Base-by-base conservation (phyloP, 2,329 filamentous ascomycete genomes). In the Spiromastix sp. region DNA sequence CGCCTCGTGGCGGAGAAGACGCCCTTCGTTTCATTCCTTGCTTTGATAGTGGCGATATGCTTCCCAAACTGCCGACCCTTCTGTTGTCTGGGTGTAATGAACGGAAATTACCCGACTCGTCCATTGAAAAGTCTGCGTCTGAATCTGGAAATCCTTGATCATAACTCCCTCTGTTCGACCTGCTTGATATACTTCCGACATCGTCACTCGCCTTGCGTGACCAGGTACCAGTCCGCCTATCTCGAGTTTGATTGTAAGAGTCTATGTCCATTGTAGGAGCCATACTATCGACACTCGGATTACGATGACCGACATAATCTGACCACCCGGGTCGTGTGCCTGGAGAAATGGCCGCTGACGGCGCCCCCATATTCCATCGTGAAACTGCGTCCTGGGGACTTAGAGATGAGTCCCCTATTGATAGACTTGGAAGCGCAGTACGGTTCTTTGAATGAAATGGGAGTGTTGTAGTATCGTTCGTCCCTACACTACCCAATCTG, bases 1-100 rank as follows among this genome's bases (percentile, higher is more conserved):
- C 65, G 47, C 78, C 74, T 38, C 69, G 65, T 25, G 75, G 76
- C 13, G 77, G 74, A 36, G 74, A 78, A 10, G 74, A 77, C 41
- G 77, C 77, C 39, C 76, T 68, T 50, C 77, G 66, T 55, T 81
- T 81, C 46, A 72, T 70, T 32, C 75, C 74, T 36, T 68, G 64
- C 47, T 64, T 69, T 16, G 64, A 60, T 34, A 40, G 26, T 11
- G 46, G 40, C 32, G 47, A 48, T 26, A 49, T 37, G 18, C 46
- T 41, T 24, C 60, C 57, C 8, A 55, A 34, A 34, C 56, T 56
- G 6, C 56, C 55, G 8, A 57, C 52, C 11, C 57, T 57, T 11
- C 56, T 54, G 37, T 63, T 60, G n/a, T 55, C 52, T 30, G 63
- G 43, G 36, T 56, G 51, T 22, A 61, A 50, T 25, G 61, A 55